Base-by-base conservation (phyloP, 202 grass and related monocot genomes). In the Carex sylvatica region DNA sequence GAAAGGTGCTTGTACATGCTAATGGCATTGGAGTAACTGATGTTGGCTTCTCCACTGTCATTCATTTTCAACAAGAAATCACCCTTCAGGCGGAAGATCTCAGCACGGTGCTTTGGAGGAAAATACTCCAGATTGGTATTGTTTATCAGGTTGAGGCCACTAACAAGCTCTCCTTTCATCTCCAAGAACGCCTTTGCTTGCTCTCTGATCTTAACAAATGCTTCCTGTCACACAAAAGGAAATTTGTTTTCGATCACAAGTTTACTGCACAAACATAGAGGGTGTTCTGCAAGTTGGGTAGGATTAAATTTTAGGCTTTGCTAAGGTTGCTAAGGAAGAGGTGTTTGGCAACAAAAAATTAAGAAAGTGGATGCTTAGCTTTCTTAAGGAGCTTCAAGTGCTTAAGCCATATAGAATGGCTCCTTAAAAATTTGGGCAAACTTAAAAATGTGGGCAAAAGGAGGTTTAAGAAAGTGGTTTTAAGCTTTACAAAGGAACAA, bases 131-230 rank as follows among this genome's bases (percentile, higher is more conserved):
- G 83, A 88, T 99, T 96, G 31, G 96, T 99, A 83, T 92, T 93
- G 79, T 88, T 99, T 74, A 99, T 90, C 67, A 99, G 87, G 74
- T 96, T 99, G 84, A 99, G 88, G 58, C 96, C 96, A 80, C 83
- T 99, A 69, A 91, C 80, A 52, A 99, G 73, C 91, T 99, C 96
- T 0, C 96, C 96, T 86, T 96, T 99, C 89, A 96, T 96, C 89
- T 99, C 89, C 83, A 99, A 88, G 67, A 93, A 96, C 65, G 96
- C 96, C 78, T 99, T 99, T 65, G 96, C 96, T 88, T 99, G 96
- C 86, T 99, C 96, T 62, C 88, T 93, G 85, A 99, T 99, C 86
- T 99, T 99, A 75, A 99, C 96, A 89, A 99, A 99, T 70, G 96
- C 96, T 90, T 99, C 96, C 96, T 98, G 86, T 59, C 15, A 59